Evolutionary conservation across 345 rosid genomes (phyloP).

Genomic region (Leavenworthia alabamica): DNA sequence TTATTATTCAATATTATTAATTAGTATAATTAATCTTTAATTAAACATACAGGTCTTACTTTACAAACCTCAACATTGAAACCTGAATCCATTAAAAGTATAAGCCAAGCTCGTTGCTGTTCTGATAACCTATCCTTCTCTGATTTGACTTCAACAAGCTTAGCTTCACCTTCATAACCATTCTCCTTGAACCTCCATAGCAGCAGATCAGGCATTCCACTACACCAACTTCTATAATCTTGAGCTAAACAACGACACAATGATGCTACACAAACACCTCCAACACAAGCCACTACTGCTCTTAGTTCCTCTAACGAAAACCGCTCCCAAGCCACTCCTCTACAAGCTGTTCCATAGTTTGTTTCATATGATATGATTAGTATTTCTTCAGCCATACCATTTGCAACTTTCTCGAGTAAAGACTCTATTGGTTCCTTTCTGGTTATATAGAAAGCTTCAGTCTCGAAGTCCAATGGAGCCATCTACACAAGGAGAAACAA

Average conservation of each 20-base stretch:
- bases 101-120: slow-evolving; percentile 85
- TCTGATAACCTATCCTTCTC: slow-evolving; percentile 79
- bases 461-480: slow-evolving; percentile 80
- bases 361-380: slow-evolving; percentile 71
- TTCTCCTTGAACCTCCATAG: slow-evolving; percentile 78
- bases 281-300: slow-evolving; percentile 74
- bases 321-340: slow-evolving; percentile 74
- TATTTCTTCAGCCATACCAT: slow-evolving; percentile 83
- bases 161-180: slow-evolving; percentile 75
- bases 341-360: slow-evolving; percentile 58
- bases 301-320: slow-evolving; percentile 67
- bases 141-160: slow-evolving; percentile 93
- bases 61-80: slow-evolving; percentile 76
- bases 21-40: not conserved
- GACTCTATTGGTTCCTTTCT: slow-evolving; percentile 53
- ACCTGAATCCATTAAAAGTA: slow-evolving; percentile 78
- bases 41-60: slow-evolving; percentile 39
- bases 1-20: not conserved
- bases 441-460: slow-evolving; percentile 52
- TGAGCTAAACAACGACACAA: slow-evolving; percentile 64
- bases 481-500: slow-evolving; percentile 38
- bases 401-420: slow-evolving; percentile 47
- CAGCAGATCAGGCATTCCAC: slow-evolving; percentile 93
- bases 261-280: slow-evolving; percentile 69
- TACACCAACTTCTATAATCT: slow-evolving; percentile 87